Base-by-base conservation (phyloP, 768 basidiomycete genomes). In the Sistotremastrum suecicum region DNA sequence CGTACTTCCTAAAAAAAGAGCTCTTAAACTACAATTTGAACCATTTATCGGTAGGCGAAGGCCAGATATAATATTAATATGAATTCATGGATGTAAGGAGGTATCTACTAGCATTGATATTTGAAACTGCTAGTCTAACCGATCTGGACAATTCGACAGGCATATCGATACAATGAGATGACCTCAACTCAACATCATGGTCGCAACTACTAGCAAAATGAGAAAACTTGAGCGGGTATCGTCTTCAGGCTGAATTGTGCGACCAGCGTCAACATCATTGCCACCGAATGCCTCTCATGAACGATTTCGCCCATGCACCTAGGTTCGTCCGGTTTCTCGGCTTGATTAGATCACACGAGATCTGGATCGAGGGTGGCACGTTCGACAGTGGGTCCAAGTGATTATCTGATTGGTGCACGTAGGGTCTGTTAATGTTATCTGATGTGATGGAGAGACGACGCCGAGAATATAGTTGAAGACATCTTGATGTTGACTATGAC, bases 251-350 rank as follows among this genome's bases (percentile, higher is more conserved):
- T 54, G 47, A 72, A 70, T 38, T 66, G 70, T 1, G 77, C 75
- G 3, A 80, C 66, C n/a, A 80, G 54, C 0, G 68, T 71, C 34
- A 78, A 54, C 35, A 73, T 74, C 60, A 78, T 57, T 0, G 74
- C 74, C 36, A 35, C 48, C 5, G 54, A 50, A 32, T 39, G 46
- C 2, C 53, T 47, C 40, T 63, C 59, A 11, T 51, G 47, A 39
- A 60, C 57, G 3, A 64, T 51, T 50, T 79, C 75, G 1, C 69
- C 75, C 53, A 79, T 72, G 48, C 75, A 77, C 6, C 76, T 66
- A 2, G 78, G 74, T 5, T 57, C 51, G 51, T 78, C 76, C 2
- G 79, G 56, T 4, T 62, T 70, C 1, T 68, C 60, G 0, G 76
- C 71, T 28, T 64, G 57, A 28, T 78, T 61, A 1, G 66, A 60